Evolutionary conservation across 345 rosid genomes (phyloP).

Genomic region (Barbarea vulgaris): DNA sequence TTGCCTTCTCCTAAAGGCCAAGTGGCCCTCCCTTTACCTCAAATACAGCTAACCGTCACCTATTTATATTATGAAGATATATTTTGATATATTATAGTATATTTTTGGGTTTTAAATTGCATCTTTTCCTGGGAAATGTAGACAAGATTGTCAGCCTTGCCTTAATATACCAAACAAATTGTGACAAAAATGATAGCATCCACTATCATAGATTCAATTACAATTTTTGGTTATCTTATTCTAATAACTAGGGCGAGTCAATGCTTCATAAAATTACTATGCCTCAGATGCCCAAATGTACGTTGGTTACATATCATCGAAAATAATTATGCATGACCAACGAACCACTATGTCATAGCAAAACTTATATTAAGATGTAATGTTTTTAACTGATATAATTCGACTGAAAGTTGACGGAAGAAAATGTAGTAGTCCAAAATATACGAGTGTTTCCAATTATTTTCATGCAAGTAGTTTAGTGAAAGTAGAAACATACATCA

Average conservation of each 20-base stretch:
- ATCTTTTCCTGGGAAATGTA: conserved; percentile 1
- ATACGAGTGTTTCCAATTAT: no score
- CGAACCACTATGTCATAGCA: no score
- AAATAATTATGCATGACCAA: no score
- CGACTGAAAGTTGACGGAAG: no score
- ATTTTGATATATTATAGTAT: background rate
- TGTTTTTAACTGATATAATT: no score
- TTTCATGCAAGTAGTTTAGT: no score
- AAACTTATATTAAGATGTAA: no score
- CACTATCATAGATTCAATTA: conserved; percentile 2
- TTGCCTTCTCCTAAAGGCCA: conserved; percentile 36
- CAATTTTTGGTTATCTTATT: background rate
- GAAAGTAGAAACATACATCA: no score
- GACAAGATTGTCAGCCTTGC: conserved; percentile 17
- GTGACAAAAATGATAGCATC: conserved; percentile 26
- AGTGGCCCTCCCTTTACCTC: conserved; percentile 29
- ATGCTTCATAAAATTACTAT: background rate
- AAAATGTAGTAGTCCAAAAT: no score
- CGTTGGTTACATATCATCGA: no score
- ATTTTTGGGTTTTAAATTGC: background rate
- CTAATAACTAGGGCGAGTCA: background rate
- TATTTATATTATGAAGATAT: conserved; percentile 4
- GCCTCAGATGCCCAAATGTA: background rate
- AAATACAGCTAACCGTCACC: conserved; percentile 15
- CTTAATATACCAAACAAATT: conserved; percentile 4